Evolutionary conservation across 345 rosid species (phyloP).

Genomic region (Ceriops decandra): DNA sequence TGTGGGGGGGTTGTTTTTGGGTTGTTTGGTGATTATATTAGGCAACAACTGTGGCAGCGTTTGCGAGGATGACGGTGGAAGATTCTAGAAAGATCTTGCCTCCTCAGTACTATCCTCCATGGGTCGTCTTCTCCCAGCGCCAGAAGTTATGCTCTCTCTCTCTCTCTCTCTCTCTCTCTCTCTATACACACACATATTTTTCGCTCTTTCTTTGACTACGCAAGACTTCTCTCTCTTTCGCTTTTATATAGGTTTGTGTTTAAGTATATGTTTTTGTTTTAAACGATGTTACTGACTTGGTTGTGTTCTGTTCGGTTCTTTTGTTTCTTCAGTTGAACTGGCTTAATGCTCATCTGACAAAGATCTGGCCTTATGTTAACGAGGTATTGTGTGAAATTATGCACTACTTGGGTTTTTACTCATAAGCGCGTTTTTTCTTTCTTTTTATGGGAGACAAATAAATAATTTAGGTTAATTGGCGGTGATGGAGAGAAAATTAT

Average conservation of each 20-base stretch:
- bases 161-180: slow-evolving; percentile 7
- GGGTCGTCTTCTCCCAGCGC: slow-evolving; percentile 94
- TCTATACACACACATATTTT: background rate
- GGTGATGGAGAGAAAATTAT: background rate
- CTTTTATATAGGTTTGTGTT: too few relatives aligned
- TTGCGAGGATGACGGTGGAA: slow-evolving; percentile 88
- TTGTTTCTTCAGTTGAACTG: slow-evolving; percentile 66
- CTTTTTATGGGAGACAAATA: background rate
- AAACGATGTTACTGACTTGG: slow-evolving; percentile 15
- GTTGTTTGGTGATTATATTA: slow-evolving; percentile 20
- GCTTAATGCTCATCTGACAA: slow-evolving; percentile 79
- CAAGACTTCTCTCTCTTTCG: too few relatives aligned
- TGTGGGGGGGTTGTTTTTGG: slow-evolving; percentile 2
- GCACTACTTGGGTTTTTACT: too few relatives aligned
- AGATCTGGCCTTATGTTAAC: slow-evolving; percentile 96
- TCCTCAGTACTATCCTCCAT: slow-evolving; percentile 73
- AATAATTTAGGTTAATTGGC: background rate
- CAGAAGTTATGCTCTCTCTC: slow-evolving; percentile 60
- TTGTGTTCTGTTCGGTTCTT: background rate
- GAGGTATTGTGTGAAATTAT: slow-evolving; percentile 38
- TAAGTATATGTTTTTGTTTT: background rate
- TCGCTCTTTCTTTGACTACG: slow-evolving; percentile 2
- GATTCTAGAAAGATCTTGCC: slow-evolving; percentile 93
- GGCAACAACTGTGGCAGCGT: slow-evolving; percentile 89
- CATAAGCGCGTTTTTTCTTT: too few relatives aligned